Base-by-base conservation (phyloP, 345 rosid genomes). In the Eucalyptus shirleyi region DNA sequence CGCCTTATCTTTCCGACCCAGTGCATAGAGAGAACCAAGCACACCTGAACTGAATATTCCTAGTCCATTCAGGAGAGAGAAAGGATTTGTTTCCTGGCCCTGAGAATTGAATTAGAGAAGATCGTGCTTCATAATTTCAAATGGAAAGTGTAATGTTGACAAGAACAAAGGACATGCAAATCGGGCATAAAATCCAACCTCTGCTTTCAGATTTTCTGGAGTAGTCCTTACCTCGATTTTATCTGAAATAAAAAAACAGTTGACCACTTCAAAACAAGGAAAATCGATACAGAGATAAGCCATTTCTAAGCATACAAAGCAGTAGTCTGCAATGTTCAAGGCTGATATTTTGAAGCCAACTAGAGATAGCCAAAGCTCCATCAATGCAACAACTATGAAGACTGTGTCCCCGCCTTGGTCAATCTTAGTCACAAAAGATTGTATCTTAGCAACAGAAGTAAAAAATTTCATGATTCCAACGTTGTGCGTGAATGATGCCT, bases 1-100 rank as follows among this genome's bases (percentile, higher is more conserved):
- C 87, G 92, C 89, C 89, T 95, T 93, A 86, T 97, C 98, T 50
- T 96, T 93, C 94, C 26, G 94, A 81, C 93, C 92, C 94, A 97
- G 91, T 44, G 96, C 98, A 92, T 95, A 98, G 53, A 98, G 96
- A 72, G 99, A 95, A 91, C 97, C 98, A 55, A 98, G 98, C 89
- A 95, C 93, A 47, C 96, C 96, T 83, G 94, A 90, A 81, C 97
- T 93, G 85, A 98, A 93, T 89, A 97, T 92, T 86, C 99, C 99
- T 59, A 97, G 94, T 88, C 94, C 96, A 90, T 97, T 97, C 89
- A 96, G 91, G 88, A 97, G 92, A 93, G 96, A 93, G 91, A 97
- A 90, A 62, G 96, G 94, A 92, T 94, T 96, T 26, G 95, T 89
- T 26, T 23, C 67, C 60, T 87, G 67, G 44, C 67, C n/a, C 1